A percentile compares a stretch with the other conserved stretches of the same genome.
Conservation (phyloP, 2,329 filamentous ascomycete genomes). For the Alternaria gaisen region DNA sequence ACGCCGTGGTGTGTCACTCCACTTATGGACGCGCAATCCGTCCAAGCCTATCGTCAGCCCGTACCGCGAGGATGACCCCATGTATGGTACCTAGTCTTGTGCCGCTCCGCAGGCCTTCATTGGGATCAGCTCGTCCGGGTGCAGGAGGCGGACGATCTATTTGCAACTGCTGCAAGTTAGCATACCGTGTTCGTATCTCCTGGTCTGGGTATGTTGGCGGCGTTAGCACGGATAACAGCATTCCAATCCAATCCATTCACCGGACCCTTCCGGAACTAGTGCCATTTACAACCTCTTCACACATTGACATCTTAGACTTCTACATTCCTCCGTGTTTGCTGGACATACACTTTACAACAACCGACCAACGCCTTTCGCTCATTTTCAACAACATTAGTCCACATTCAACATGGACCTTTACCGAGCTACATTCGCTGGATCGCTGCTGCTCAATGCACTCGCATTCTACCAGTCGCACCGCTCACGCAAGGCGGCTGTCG, state of each 20-base stretch:
- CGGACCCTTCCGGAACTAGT: background rate
- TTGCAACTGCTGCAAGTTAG: background rate
- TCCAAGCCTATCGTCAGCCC: constrained; percentile 10
- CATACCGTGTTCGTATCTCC: constrained; percentile 5
- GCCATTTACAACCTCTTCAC: constrained; percentile 3
- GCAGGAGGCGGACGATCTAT: constrained; percentile 9
- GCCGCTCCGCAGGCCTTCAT: constrained; percentile 7
- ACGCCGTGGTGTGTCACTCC: constrained; percentile 10
- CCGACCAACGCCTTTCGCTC: constrained; percentile 2
- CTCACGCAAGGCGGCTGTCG: constrained; percentile 19
- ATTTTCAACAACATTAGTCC: constrained; percentile 8
- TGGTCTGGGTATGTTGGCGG: background rate
- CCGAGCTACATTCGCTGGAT: constrained; percentile 38
- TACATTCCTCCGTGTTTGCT: constrained; percentile 11
- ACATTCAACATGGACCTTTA: constrained; percentile 44
- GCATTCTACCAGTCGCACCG: constrained; percentile 40
- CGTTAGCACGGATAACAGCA: background rate
- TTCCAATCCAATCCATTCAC: constrained; percentile 1
- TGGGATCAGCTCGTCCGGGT: constrained; percentile 7
- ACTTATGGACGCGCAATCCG: constrained; percentile 20
- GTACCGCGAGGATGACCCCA: constrained; percentile 1
- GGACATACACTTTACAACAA: constrained; percentile 11
- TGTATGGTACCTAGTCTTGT: background rate
- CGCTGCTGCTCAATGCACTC: constrained; percentile 38
- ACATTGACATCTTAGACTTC: background rate